phyloP scores from a whole-genome alignment of 164 flowering plant species.

The Chloranthus sessilifolius region DNA sequence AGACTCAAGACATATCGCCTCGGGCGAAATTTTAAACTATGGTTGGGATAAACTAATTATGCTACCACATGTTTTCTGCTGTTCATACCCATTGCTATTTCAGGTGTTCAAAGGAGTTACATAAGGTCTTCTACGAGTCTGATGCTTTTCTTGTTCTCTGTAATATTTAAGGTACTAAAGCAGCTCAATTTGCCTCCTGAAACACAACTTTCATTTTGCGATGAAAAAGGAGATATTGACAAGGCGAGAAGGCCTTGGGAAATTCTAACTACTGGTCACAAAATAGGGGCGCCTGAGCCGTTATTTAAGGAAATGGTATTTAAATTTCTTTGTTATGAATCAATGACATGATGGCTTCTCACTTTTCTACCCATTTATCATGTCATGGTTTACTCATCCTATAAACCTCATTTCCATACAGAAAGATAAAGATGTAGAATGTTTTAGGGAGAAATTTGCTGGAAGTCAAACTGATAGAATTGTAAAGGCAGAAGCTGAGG shows the following conservation, averaged over 20 bases:
- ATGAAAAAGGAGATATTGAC: conserved; percentile 53
- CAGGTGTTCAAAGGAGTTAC: background rate
- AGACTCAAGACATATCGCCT: too few species aligned
- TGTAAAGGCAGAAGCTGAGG: conserved; percentile 64
- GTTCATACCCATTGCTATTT: conserved; percentile 1
- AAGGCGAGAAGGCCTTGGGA: conserved; percentile 69
- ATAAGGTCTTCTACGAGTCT: background rate
- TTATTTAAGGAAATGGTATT: conserved; percentile 71
- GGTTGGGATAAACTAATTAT: background rate
- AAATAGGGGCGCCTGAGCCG: conserved; percentile 67
- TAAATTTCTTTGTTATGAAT: background rate
- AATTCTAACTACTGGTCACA: conserved; percentile 58
- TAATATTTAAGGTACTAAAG: conserved; percentile 53
- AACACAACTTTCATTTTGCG: conserved; percentile 47
- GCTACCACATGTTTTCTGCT: background rate
- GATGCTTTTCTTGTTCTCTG: conserved; percentile 26
- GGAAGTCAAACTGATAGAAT: conserved; percentile 92
- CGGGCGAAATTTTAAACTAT: too few species aligned
- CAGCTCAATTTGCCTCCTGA: conserved; percentile 75
- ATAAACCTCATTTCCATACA: conserved; percentile 19
- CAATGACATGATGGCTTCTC: background rate
- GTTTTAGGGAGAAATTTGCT: conserved; percentile 55
- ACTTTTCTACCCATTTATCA: background rate
- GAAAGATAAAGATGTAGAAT: conserved; percentile 72
- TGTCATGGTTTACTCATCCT: background rate